These are phyloP conservation scores for Podospora sp. DNA, from an alignment of 495 filamentous ascomycete species.

Conservation along the genomic window DNA sequence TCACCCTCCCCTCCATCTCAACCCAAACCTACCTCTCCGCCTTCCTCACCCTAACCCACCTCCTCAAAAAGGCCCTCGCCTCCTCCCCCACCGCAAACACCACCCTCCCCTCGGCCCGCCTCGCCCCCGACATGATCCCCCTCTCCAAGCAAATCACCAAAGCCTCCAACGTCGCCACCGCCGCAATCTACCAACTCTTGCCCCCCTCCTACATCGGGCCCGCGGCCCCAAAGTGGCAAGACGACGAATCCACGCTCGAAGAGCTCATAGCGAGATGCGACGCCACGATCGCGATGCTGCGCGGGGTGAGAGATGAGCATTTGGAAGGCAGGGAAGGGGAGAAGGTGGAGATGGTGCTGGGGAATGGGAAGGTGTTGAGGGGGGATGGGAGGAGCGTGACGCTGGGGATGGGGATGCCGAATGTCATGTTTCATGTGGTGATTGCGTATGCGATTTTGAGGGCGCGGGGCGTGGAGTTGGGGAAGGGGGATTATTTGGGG, in stretches of 20 bases:
- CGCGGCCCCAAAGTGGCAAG: background rate
- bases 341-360: background rate
- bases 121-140: background rate
- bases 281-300: background rate
- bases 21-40: background rate
- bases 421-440: background rate
- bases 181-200: background rate
- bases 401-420: background rate
- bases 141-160: background rate
- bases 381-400: background rate
- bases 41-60: background rate
- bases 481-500: background rate
- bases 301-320: background rate
- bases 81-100: background rate
- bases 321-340: background rate
- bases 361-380: background rate
- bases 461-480: background rate
- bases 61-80: background rate
- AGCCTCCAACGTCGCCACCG: background rate
- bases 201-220: background rate
- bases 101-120: background rate
- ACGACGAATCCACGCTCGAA: background rate
- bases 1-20: background rate
- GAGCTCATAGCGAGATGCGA: background rate
- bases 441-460: background rate